These are phyloP conservation scores for Lentithecium fluviatile DNA, from an alignment of 495 filamentous ascomycete genomes.

Conservation along the genomic window DNA sequence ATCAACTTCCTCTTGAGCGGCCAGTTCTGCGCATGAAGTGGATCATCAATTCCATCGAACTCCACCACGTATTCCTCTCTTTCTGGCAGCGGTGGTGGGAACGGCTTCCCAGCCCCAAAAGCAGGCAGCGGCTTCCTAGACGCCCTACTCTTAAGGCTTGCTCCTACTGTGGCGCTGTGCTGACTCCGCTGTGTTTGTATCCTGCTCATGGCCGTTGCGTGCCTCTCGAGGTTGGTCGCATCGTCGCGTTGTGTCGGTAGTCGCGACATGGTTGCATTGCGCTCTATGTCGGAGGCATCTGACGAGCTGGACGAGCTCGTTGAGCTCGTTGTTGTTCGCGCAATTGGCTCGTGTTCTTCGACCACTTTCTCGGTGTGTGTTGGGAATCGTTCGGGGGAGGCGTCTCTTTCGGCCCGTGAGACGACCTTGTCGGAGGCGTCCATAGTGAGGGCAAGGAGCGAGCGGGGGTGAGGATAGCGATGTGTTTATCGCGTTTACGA, in stretches of 20 bases:
- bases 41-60: slow-evolving; percentile 77
- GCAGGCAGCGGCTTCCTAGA: slow-evolving; percentile 58
- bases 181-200: slow-evolving; percentile 74
- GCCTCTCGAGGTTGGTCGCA: slow-evolving; percentile 56
- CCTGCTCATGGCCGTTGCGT: slow-evolving; percentile 71
- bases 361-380: slow-evolving; percentile 38
- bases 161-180: slow-evolving; percentile 72
- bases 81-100: slow-evolving; percentile 68
- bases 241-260: slow-evolving; percentile 61
- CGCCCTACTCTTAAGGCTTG: slow-evolving; percentile 49
- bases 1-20: slow-evolving; percentile 69
- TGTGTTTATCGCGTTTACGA: too few relatives aligned
- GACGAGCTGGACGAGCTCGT: slow-evolving; percentile 53
- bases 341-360: slow-evolving; percentile 26
- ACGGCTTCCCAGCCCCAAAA: slow-evolving; percentile 74
- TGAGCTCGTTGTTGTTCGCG: slow-evolving; percentile 32
- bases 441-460: slow-evolving; percentile 36
- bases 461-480: too few relatives aligned
- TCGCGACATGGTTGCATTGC: slow-evolving; percentile 51
- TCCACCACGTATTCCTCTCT: slow-evolving; percentile 86
- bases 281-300: slow-evolving; percentile 30
- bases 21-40: slow-evolving; percentile 84
- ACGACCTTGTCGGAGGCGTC: slow-evolving; percentile 55
- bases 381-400: slow-evolving; percentile 33
- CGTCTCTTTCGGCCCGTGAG: slow-evolving; percentile 49